phyloP scores from a whole-genome alignment of 805 yeast genomes.

The Saturnispora mendoncae region DNA sequence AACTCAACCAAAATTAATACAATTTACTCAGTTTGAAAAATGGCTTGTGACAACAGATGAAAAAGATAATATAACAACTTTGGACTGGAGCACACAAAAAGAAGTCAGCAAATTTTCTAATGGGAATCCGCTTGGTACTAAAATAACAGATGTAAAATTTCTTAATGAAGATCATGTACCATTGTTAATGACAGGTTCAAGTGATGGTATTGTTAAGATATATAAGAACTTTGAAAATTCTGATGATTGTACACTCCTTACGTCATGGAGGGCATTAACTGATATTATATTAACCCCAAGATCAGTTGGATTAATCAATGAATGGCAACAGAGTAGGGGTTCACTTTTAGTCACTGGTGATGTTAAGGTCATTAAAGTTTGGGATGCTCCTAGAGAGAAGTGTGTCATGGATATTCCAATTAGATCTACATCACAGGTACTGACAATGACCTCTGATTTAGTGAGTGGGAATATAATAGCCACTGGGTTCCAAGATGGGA shows the following conservation, averaged over 20 bases:
- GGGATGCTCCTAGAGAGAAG: constrained; percentile 95
- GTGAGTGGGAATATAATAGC: constrained; percentile 86
- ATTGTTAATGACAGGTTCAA: constrained; percentile 74
- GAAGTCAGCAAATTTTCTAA: constrained; percentile 65
- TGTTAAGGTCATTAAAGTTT: constrained; percentile 78
- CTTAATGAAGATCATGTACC: constrained; percentile 91
- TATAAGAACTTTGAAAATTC: constrained; percentile 64
- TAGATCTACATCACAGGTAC: constrained; percentile 79
- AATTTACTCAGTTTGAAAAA: constrained; percentile 86
- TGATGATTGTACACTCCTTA: constrained; percentile 50
- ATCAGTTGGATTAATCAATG: constrained; percentile 76
- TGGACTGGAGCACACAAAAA: constrained; percentile 73
- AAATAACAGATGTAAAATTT: constrained; percentile 76
- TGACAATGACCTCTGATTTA: constrained; percentile 88
- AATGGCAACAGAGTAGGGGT: constrained; percentile 97
- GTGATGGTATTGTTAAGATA: constrained; percentile 88
- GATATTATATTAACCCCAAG: constrained; percentile 75
- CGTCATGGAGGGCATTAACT: constrained; percentile 90
- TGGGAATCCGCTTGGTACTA: constrained; percentile 80
- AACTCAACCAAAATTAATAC: constrained; percentile 70
- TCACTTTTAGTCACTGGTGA: constrained; percentile 89
- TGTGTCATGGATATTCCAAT: constrained; percentile 86
- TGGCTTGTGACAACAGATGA: constrained; percentile 75
- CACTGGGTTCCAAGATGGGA: constrained; percentile 90
- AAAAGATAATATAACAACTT: constrained; percentile 70